phyloP scores from a whole-genome alignment of 2,329 filamentous ascomycete genomes.

The Diaporthe sp. region DNA sequence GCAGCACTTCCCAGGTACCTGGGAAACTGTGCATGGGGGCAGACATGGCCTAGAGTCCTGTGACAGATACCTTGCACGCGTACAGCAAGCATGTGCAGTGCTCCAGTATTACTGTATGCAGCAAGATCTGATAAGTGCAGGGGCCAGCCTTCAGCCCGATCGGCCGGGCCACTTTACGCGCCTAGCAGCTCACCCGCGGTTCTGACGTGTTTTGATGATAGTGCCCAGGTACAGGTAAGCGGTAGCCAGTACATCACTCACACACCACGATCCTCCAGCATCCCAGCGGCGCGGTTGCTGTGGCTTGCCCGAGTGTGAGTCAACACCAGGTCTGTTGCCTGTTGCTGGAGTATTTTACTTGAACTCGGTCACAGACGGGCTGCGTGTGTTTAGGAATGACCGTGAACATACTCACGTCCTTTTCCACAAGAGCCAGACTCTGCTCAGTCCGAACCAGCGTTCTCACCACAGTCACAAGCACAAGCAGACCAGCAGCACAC shows the following conservation, averaged over 20 bases:
- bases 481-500: constrained; percentile 3
- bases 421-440: constrained; percentile 7
- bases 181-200: constrained; percentile 23
- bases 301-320: constrained; percentile 26
- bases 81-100: not conserved
- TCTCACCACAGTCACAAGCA: not conserved
- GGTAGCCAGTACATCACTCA: not conserved
- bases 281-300: constrained; percentile 9
- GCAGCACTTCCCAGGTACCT: constrained; percentile 33
- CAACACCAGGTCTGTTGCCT: constrained; percentile 24
- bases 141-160: not conserved
- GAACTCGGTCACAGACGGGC: not conserved
- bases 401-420: constrained; percentile 10
- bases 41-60: not conserved
- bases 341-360: constrained; percentile 9
- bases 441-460: not conserved
- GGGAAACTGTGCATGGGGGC: not conserved
- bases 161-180: constrained; percentile 29
- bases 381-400: constrained; percentile 15
- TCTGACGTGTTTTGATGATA: constrained; percentile 9
- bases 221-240: not conserved
- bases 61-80: not conserved
- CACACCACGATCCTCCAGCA: constrained; percentile 21
- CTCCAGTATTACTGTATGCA: constrained; percentile 3
- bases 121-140: constrained; percentile 16